These are phyloP conservation scores for Gnomoniopsis sp. DNA, from an alignment of 2,329 filamentous ascomycete species.

Conservation along the genomic window DNA sequence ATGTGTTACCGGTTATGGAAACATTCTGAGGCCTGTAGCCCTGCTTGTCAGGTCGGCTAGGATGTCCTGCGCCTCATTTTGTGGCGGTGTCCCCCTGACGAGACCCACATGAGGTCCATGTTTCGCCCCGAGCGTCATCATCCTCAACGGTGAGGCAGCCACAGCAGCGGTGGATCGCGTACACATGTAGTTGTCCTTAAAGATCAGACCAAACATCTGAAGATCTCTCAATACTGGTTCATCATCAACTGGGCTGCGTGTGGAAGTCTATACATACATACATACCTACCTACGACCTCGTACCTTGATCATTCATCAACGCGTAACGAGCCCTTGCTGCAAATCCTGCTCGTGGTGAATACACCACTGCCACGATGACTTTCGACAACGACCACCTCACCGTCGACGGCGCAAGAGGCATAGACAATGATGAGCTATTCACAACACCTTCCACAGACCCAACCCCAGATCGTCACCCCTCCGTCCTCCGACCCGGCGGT, in stretches of 20 bases:
- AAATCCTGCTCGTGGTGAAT: too few relatives aligned
- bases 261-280: too few relatives aligned
- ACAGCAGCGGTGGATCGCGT: not conserved
- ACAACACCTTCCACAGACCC: slow-evolving; percentile 7
- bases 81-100: not conserved
- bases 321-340: too few relatives aligned
- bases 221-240: not conserved
- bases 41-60: not conserved
- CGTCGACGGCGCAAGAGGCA: not conserved
- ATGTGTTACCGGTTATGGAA: too few relatives aligned
- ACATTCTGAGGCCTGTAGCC: too few relatives aligned
- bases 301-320: too few relatives aligned
- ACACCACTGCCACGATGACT: not conserved
- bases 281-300: too few relatives aligned
- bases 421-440: slow-evolving; percentile 8
- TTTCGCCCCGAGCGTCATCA: not conserved
- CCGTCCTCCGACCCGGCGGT: slow-evolving; percentile 12
- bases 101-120: not conserved
- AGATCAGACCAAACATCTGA: not conserved
- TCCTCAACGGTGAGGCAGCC: not conserved
- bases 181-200: not conserved
- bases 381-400: slow-evolving; percentile 1
- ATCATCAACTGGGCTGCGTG: not conserved
- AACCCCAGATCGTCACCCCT: slow-evolving; percentile 14
- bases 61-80: not conserved